Evolutionary conservation across 2,329 filamentous ascomycete species (phyloP), one percentile per base, ranked within the genome.

Genomic region (Fusarium musae): DNA sequence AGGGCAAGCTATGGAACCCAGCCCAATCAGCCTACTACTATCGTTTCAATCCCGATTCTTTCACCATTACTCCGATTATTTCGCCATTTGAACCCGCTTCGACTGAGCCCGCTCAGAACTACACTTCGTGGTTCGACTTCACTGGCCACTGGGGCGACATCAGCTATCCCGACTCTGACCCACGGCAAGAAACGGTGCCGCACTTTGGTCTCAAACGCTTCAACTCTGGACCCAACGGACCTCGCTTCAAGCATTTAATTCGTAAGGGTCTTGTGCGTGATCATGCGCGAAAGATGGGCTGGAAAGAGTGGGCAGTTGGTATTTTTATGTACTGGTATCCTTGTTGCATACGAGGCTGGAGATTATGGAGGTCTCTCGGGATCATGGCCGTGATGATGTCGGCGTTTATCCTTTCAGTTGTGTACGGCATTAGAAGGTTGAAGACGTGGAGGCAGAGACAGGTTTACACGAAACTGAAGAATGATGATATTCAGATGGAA

Each of bases 21-120:
- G 57, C 82, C 4, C 73, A 78, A 6, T 82, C 81, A 4, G 81
- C 81, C 19, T 81, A 82, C 65, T 82, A 82, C 46, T 83, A 82
- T 47, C 78, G 71, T 36, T 77, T 81, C 50, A 66, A 82, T n/a
- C 69, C 79, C 10, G 37, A 64, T 2, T 75, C 72, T 2, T 75
- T 70, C 30, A 73, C 59, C 0, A 37, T 82, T 5, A 79, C 75
- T 1, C 57, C 72, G 1, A 65, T 78, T 3, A 53, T 52, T 2
- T 59, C 74, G 2, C 76, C 76, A 2, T 59, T 72, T 4, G 28
- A 75, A 16, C n/a, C 50, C 2, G 63, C 64, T 1, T 15, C 59
- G 4, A 49, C 67, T 0, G 26, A 74, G 1, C 61, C 73, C 3
- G 42, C 73, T 6, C 73, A 71, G 6, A 81, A 81, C 23, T 62